phyloP scores from a whole-genome alignment of 805 yeast genomes.

The Hanseniaspora meyeri region DNA sequence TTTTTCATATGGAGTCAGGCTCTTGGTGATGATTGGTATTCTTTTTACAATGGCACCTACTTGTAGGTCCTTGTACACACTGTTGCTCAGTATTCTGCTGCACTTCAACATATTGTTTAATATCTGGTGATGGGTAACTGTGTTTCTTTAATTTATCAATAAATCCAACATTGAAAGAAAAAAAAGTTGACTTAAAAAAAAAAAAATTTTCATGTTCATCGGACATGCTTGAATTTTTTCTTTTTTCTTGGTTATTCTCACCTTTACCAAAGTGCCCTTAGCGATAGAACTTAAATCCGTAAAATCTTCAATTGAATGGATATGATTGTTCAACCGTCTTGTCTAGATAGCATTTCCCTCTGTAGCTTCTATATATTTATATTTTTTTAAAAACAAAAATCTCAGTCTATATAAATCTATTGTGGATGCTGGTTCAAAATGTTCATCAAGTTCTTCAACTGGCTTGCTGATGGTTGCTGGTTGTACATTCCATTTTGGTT shows the following conservation, averaged over 20 bases:
- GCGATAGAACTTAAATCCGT: too few species aligned
- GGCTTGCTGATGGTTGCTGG: constrained; percentile 21
- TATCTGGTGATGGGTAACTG: background rate
- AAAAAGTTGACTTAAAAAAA: too few species aligned
- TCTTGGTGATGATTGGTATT: constrained; percentile 73
- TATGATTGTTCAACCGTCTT: too few species aligned
- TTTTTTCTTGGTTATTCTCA: background rate
- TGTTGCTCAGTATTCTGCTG: constrained; percentile 13
- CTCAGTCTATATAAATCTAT: constrained; percentile 9
- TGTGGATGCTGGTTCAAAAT: constrained; percentile 32
- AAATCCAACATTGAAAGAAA: too few species aligned
- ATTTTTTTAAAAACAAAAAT: too few species aligned
- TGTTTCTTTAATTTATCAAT: background rate
- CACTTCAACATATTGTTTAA: constrained; percentile 18
- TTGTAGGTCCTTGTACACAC: constrained; percentile 19
- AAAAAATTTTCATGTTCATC: background rate
- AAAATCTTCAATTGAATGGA: too few species aligned
- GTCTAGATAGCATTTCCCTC: too few species aligned
- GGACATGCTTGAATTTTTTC: background rate
- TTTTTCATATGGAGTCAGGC: constrained; percentile 55
- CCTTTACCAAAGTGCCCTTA: too few species aligned
- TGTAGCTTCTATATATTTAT: background rate
- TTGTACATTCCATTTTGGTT: background rate
- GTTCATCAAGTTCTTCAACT: constrained; percentile 32
- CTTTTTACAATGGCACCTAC: constrained; percentile 63